Evolutionary conservation across 1,139 yeast genomes (phyloP).

Genomic region (Blastobotrys proliferans): DNA sequence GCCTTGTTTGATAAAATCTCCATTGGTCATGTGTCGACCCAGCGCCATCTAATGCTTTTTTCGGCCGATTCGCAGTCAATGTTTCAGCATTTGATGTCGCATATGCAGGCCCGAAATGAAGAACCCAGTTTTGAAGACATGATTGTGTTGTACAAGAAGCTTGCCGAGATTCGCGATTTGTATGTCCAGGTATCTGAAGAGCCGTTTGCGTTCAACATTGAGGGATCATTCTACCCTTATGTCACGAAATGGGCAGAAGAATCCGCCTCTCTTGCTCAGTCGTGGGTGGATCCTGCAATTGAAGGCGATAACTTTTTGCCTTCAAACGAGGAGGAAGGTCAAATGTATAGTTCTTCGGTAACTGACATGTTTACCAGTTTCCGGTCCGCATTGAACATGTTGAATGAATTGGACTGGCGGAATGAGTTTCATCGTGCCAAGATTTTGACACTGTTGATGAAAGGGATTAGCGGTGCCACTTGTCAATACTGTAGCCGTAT

Average conservation of each 20-base stretch:
- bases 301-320: slow-evolving; percentile 55
- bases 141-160: slow-evolving; percentile 52
- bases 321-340: slow-evolving; percentile 42
- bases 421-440: slow-evolving; percentile 58
- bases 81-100: slow-evolving; percentile 50
- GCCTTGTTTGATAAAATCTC: slow-evolving; percentile 58
- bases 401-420: slow-evolving; percentile 59
- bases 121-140: slow-evolving; percentile 57
- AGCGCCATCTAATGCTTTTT: slow-evolving; percentile 55
- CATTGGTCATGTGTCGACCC: slow-evolving; percentile 54
- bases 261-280: slow-evolving; percentile 46
- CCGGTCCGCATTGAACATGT: slow-evolving; percentile 51
- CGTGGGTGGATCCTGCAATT: slow-evolving; percentile 53
- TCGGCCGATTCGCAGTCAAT: slow-evolving; percentile 62
- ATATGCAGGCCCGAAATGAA: slow-evolving; percentile 35
- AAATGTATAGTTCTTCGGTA: slow-evolving; percentile 52
- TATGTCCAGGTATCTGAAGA: slow-evolving; percentile 46
- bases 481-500: slow-evolving; percentile 49
- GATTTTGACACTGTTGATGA: slow-evolving; percentile 54
- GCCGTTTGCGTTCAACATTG: slow-evolving; percentile 54
- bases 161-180: slow-evolving; percentile 54
- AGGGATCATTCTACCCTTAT: slow-evolving; percentile 55
- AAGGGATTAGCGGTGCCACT: slow-evolving; percentile 59
- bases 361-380: slow-evolving; percentile 64
- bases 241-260: slow-evolving; percentile 54